Evolutionary conservation across 2,329 filamentous ascomycete species (phyloP), one percentile per base, ranked within the genome.

Genomic region (Camillea tinctor): DNA sequence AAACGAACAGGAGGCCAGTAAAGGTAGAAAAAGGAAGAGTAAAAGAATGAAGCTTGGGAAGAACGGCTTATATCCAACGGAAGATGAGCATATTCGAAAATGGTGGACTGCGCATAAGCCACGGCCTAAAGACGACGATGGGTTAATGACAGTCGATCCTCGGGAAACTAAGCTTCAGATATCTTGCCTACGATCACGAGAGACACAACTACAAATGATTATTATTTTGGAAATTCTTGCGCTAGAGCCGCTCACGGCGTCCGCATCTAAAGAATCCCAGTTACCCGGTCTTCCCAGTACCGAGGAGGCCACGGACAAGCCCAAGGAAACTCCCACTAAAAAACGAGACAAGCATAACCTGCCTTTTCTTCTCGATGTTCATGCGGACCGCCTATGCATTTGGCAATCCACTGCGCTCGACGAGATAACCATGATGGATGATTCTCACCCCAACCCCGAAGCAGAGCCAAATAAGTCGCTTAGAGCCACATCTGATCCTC

Each of bases 181-280:
- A n/a, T 83, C 87, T 2, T 81, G 86, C 56, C 75, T 94, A 48
- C 84, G 90, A 50, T 87, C 88, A 22, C 82, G 91, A 60, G 91
- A 95, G 76, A 93, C 90, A 0, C 88, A 93, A 68, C 77, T 93
- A 48, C 91, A 95, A 71, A 86, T 94, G 75, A 92, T 94, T 57
- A 73, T 95, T 30, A 87, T 93, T 55, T 80, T 95, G 5, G 91
- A 95, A 70, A 86, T 92, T 17, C 76, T 93, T 21, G 88, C 90
- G 1, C 76, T 95, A 50, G 89, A 92, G 62, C 80, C 82, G 20
- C 68, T 83, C 26, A 76, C 77, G 24, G 74, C 77, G 2, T 65
- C 73, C 1, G 75, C 79, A 4, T 65, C 68, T 4, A 75, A 72
- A 50, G 80, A 83, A 62, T 78, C 75, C 53, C 76, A 82, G 69